Evolutionary conservation across 129 eudicot species (phyloP), one percentile per base, ranked within the genome.

Genomic region (Apium graveolens): DNA sequence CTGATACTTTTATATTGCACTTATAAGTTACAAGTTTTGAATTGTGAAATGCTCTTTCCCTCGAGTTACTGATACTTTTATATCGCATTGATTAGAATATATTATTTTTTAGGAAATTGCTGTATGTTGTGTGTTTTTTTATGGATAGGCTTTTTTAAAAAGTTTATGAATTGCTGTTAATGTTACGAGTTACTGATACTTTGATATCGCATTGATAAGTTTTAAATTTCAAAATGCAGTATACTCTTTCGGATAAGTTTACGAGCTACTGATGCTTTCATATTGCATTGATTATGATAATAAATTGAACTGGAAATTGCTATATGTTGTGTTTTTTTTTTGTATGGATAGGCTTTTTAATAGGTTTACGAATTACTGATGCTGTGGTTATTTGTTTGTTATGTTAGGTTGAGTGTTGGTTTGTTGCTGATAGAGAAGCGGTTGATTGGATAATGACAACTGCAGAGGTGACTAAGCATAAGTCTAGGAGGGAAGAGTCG

Each of bases 391-490:
- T 66, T 66, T 18, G 41, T 2, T 66, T 66, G 20, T 13, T 31
- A 31, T 66, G 72, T n/a, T 60, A 57, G 65, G 70, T 65, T 65
- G 38, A 2, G 20, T 1, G n/a, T 11, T 29, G 16, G 41, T 60
- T 49, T 60, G 68, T 66, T 66, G 72, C 39, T 35, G 31, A 70
- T 11, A 38, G 48, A 21, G 32, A 17, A 42, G 32, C 3, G 76
- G 48, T 41, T 24, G 34, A 39, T 11, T 11, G 53, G 34, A 24
- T 13, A 74, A 74, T 74, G 57, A 24, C 77, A 1, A 46, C 41
- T 43, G 37, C 81, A 86, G 91, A 87, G n/a, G 89, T 81, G 68
- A 42, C 84, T 55, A 89, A 85, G 79, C 83, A 81, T 42, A 86
- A 82, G 44, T 75, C 76, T 24, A 83, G 80, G 81, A 84, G 77